Evolutionary conservation across 352 stramenopile species (phyloP).

Genomic region (Phytopythium sindhum): DNA sequence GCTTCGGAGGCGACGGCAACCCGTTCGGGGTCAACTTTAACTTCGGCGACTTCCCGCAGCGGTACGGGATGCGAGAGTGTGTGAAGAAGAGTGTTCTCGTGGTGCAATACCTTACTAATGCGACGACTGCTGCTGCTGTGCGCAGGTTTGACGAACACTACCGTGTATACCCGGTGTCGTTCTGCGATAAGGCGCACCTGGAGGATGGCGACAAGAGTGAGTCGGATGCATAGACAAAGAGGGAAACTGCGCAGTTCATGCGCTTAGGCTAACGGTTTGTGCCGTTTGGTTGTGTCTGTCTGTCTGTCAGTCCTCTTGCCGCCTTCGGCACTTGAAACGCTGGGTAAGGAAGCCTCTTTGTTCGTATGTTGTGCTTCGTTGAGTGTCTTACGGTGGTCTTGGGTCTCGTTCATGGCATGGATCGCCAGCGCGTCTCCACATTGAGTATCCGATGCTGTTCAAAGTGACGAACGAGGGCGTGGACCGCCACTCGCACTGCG

Average conservation of each 20-base stretch:
- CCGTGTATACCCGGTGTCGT: conserved; percentile 84
- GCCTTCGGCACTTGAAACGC: conserved; percentile 96
- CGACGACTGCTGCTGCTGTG: background rate
- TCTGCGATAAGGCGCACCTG: conserved; percentile 85
- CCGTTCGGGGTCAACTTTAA: conserved; percentile 83
- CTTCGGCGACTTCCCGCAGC: conserved; percentile 67
- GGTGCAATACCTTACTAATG: background rate
- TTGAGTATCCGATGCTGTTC: conserved; percentile 99
- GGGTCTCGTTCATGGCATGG: conserved; percentile 11
- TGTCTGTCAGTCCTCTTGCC: conserved; percentile 89
- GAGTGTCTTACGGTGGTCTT: background rate
- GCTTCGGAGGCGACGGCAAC: conserved; percentile 70
- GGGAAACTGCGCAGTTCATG: background rate
- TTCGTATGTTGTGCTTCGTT: background rate
- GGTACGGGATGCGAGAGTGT: conserved; percentile 20
- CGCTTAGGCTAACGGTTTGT: background rate
- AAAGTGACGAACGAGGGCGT: conserved; percentile 89
- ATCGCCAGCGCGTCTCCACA: conserved; percentile 80
- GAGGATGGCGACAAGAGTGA: conserved; percentile 88
- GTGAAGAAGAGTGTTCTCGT: too few relatives aligned
- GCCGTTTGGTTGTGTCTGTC: background rate
- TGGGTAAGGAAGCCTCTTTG: conserved; percentile 51
- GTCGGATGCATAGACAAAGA: background rate
- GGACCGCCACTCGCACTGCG: conserved; percentile 94
- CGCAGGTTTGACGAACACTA: conserved; percentile 85